Conservation (phyloP, 129 eudicot genomes). For the Flaveria sonorensis region DNA sequence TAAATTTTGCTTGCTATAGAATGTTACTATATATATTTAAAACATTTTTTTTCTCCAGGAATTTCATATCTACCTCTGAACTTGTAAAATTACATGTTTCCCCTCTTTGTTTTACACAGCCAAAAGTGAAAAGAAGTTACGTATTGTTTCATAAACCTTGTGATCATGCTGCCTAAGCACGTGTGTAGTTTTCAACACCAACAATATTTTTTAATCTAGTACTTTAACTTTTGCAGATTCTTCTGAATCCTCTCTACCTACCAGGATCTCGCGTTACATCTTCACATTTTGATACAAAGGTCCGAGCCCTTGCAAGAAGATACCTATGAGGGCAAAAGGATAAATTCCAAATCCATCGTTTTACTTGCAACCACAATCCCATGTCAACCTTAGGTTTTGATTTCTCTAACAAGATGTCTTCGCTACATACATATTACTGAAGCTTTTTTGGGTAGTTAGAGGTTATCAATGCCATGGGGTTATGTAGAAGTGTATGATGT, state of each 20-base stretch:
- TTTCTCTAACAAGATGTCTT: neutral
- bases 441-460: neutral
- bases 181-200: neutral
- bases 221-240: conserved; percentile 51
- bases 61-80: too few species aligned
- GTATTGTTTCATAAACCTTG: too few species aligned
- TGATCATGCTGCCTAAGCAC: too few species aligned
- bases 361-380: neutral
- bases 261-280: conserved; percentile 97
- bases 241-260: conserved; percentile 83
- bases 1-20: neutral
- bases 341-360: neutral
- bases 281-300: conserved; percentile 95
- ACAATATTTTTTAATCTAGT: neutral
- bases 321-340: conserved; percentile 52
- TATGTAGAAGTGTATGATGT: conserved; percentile 14
- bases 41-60: too few species aligned
- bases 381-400: neutral
- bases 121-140: too few species aligned
- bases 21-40: neutral
- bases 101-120: too few species aligned
- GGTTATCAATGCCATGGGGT: conserved; percentile 1
- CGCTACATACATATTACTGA: neutral
- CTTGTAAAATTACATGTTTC: too few species aligned
- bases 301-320: conserved; percentile 93